phyloP scores from a whole-genome alignment of 2,329 filamentous ascomycete genomes.

The Monosporascus sp. region DNA sequence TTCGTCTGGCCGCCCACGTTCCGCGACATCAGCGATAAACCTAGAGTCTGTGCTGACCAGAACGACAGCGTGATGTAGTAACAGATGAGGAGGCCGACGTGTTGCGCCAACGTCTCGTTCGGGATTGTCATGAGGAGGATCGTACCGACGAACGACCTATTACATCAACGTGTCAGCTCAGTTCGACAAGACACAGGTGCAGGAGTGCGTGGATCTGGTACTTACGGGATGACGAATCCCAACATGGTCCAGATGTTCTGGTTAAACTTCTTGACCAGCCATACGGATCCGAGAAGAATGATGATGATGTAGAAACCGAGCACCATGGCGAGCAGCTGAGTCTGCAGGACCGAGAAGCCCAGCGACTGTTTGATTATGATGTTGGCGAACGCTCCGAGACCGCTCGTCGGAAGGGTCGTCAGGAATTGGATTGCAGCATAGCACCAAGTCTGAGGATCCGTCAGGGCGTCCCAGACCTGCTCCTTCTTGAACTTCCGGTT shows the following conservation, averaged over 20 bases:
- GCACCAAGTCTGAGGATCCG: slow-evolving; percentile 63
- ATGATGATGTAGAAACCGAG: slow-evolving; percentile 70
- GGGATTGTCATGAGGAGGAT: slow-evolving; percentile 66
- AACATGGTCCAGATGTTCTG: slow-evolving; percentile 67
- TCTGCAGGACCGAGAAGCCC: slow-evolving; percentile 60
- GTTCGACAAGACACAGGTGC: neutral
- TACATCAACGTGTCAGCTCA: neutral
- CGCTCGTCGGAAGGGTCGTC: slow-evolving; percentile 69
- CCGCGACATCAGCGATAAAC: slow-evolving; percentile 62
- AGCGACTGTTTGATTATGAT: slow-evolving; percentile 66
- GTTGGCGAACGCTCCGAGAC: slow-evolving; percentile 68
- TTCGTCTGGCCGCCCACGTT: slow-evolving; percentile 73
- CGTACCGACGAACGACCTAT: slow-evolving; percentile 64
- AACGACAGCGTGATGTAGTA: slow-evolving; percentile 77
- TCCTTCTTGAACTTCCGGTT: slow-evolving; percentile 45
- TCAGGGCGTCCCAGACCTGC: slow-evolving; percentile 46
- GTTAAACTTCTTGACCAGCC: slow-evolving; percentile 61
- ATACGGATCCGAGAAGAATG: slow-evolving; percentile 61
- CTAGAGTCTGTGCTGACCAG: slow-evolving; percentile 67
- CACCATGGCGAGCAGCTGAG: slow-evolving; percentile 71
- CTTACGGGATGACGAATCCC: slow-evolving; percentile 60
- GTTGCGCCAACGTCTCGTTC: slow-evolving; percentile 51
- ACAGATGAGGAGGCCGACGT: slow-evolving; percentile 63
- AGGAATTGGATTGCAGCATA: slow-evolving; percentile 63
- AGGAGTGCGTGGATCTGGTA: slow-evolving; percentile 3